A percentile compares a stretch with the other conserved stretches of the same genome.
phyloP scores from a whole-genome alignment of 1,284 basidiomycete species.

The Pascua sp. region DNA sequence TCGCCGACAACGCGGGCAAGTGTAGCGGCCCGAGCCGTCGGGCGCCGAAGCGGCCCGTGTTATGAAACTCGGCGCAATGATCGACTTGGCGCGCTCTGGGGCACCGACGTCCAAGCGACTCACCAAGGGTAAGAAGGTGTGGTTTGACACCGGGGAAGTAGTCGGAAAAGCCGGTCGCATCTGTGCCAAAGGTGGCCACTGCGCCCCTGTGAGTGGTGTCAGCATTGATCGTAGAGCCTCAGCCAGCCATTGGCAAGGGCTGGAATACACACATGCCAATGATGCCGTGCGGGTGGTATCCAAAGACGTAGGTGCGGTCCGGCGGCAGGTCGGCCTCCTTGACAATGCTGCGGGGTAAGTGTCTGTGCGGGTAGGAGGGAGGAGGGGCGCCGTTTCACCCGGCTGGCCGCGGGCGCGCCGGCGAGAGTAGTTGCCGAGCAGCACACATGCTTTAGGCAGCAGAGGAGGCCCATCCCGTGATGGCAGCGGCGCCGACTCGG shows the following conservation, averaged over 20 bases:
- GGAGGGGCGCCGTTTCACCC: background rate
- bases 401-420: background rate
- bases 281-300: conserved; percentile 94
- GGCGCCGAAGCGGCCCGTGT: too few species aligned
- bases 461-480: too few species aligned
- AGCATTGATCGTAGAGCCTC: conserved; percentile 58
- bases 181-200: conserved; percentile 87
- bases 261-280: conserved; percentile 66
- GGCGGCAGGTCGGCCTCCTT: conserved; percentile 81
- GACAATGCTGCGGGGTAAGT: conserved; percentile 25
- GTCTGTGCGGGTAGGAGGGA: too few species aligned
- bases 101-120: conserved; percentile 3
- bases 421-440: too few species aligned
- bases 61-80: background rate
- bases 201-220: conserved; percentile 49
- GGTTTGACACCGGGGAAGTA: conserved; percentile 88
- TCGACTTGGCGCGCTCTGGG: background rate
- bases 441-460: too few species aligned
- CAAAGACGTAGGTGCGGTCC: conserved; percentile 91
- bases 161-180: conserved; percentile 88
- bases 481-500: too few species aligned
- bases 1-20: too few species aligned
- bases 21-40: too few species aligned
- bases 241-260: background rate
- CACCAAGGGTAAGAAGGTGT: conserved; percentile 80